These are phyloP conservation scores for Rheum nobile DNA, from an alignment of 148 eudicot genomes.

Conservation along the genomic window DNA sequence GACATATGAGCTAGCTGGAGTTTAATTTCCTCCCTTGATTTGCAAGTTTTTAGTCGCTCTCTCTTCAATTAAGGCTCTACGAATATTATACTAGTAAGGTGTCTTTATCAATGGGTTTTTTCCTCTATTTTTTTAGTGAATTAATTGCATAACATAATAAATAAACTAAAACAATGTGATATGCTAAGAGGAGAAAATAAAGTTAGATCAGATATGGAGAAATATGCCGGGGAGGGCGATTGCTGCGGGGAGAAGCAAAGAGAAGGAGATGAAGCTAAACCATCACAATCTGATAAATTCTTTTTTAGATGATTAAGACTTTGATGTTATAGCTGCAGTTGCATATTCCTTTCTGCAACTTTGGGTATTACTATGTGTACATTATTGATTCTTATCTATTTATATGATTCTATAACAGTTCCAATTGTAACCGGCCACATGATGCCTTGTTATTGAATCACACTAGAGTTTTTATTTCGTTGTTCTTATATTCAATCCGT, in stretches of 20 bases:
- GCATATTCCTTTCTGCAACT: not conserved
- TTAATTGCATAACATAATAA: not conserved
- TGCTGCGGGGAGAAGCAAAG: not conserved
- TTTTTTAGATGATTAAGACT: not conserved
- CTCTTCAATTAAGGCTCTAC: not conserved
- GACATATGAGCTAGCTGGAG: not conserved
- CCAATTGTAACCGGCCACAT: too few species aligned
- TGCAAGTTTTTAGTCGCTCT: not conserved
- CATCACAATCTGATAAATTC: not conserved
- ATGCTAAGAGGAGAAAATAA: not conserved
- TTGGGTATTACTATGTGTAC: not conserved
- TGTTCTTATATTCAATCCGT: too few species aligned
- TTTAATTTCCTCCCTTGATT: conserved; percentile 3
- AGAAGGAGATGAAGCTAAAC: not conserved
- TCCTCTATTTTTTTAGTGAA: not conserved
- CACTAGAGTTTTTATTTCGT: too few species aligned
- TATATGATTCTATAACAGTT: too few species aligned
- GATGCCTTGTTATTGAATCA: too few species aligned
- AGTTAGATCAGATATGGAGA: not conserved
- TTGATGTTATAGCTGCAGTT: not conserved
- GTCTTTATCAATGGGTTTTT: not conserved
- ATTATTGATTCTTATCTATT: not conserved
- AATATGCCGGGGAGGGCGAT: not conserved
- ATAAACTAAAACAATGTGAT: not conserved
- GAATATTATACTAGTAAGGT: not conserved